Evolutionary conservation across 2,329 filamentous ascomycete species (phyloP).

Genomic region (Botrytis fragariae): DNA sequence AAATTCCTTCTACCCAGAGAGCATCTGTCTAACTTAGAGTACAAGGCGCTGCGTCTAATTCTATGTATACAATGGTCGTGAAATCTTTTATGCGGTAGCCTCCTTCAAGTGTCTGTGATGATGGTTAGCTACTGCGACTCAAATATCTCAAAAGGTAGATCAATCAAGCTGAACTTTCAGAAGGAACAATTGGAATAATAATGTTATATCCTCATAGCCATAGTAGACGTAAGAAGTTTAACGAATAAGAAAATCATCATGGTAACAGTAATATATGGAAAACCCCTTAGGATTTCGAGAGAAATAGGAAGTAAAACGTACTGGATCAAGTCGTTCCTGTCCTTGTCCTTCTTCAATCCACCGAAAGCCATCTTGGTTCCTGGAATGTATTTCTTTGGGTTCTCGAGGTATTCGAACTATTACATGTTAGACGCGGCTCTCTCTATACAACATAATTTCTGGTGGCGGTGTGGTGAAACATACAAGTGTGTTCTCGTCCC

Average conservation of each 20-base stretch:
- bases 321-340: slow-evolving; percentile 98
- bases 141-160: background rate
- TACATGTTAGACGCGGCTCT: background rate
- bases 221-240: slow-evolving; percentile 38
- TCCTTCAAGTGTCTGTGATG: slow-evolving; percentile 62
- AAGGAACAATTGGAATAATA: slow-evolving; percentile 92
- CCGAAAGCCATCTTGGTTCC: slow-evolving; percentile 99
- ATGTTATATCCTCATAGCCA: slow-evolving; percentile 53
- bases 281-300: background rate
- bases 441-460: background rate
- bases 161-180: slow-evolving; percentile 55
- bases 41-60: slow-evolving; percentile 31
- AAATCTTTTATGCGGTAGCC: slow-evolving; percentile 60
- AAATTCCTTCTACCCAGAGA: slow-evolving; percentile 10
- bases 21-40: slow-evolving; percentile 33
- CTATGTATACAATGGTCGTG: slow-evolving; percentile 36
- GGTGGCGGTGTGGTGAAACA: slow-evolving; percentile 34
- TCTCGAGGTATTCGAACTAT: slow-evolving; percentile 97
- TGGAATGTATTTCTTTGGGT: slow-evolving; percentile 99
- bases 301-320: slow-evolving; percentile 50
- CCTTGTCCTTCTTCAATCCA: slow-evolving; percentile 99
- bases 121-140: background rate
- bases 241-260: slow-evolving; percentile 47
- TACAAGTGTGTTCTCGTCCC: slow-evolving; percentile 84
- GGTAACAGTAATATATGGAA: slow-evolving; percentile 18